phyloP scores from a whole-genome alignment of 768 basidiomycete genomes.

The Baorangia bicolor region DNA sequence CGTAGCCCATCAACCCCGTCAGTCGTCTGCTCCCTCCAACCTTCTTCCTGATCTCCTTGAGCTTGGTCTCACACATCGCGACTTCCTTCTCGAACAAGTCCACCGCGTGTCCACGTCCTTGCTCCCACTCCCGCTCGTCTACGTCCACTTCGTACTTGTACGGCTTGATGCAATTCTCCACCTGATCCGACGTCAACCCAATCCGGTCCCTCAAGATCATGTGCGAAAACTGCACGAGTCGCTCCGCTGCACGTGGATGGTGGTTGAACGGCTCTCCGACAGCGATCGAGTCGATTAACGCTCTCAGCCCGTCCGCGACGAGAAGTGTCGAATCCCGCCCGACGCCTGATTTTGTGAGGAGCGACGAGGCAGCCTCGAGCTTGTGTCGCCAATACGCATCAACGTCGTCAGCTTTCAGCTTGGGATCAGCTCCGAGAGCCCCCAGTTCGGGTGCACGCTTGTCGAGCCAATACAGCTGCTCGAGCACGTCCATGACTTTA shows the following conservation, averaged over 20 bases:
- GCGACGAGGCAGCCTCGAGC: slow-evolving; percentile 87
- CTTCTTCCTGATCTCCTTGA: slow-evolving; percentile 82
- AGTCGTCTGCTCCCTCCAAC: slow-evolving; percentile 87
- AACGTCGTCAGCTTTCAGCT: slow-evolving; percentile 68
- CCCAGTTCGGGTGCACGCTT: slow-evolving; percentile 77
- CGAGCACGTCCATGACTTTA: slow-evolving; percentile 95
- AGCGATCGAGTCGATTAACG: slow-evolving; percentile 88
- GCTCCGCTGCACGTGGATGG: slow-evolving; percentile 87
- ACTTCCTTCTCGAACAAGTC: slow-evolving; percentile 85
- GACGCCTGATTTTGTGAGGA: slow-evolving; percentile 94
- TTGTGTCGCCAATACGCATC: slow-evolving; percentile 97
- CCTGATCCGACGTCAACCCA: slow-evolving; percentile 94
- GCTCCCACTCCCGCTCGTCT: slow-evolving; percentile 89
- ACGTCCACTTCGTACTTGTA: slow-evolving; percentile 99
- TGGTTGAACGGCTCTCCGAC: slow-evolving; percentile 86
- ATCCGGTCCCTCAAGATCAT: slow-evolving; percentile 91
- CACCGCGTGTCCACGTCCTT: slow-evolving; percentile 71
- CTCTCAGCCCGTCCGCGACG: slow-evolving; percentile 89
- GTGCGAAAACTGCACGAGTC: slow-evolving; percentile 90
- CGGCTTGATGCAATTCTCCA: slow-evolving; percentile 99
- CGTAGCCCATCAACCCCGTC: slow-evolving; percentile 73
- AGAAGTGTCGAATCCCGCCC: slow-evolving; percentile 92
- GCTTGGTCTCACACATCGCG: slow-evolving; percentile 77
- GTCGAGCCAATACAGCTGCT: slow-evolving; percentile 96
- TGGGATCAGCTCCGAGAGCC: slow-evolving; percentile 64